Base-by-base conservation (phyloP, 495 filamentous ascomycete genomes). In the Trichoderma orchidacearum region DNA sequence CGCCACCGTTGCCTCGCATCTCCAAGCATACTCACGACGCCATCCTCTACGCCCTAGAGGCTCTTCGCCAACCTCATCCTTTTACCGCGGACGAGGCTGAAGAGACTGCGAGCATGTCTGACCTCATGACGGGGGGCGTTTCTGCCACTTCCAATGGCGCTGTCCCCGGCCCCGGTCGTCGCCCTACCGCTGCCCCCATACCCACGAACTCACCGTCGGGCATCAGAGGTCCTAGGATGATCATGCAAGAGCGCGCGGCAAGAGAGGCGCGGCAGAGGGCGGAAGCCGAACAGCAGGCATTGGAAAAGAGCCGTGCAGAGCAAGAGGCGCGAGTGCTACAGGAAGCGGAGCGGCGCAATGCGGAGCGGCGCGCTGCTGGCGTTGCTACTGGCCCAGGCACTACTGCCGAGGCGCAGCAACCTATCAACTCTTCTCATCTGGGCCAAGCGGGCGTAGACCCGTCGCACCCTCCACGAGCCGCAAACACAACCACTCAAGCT, bases 61-160 rank as follows among this genome's bases (percentile, higher is more conserved):
- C 87, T 48, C 77, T 96, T 52, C 85, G 91, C 52, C 80, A 82
- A 35, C 92, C 93, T 1, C 79, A 90, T 57, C 77, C 82, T 11
- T 93, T 98, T 71, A 90, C 90, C 3, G 78, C 88, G 15, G 90
- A 95, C 66, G 76, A 81, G 41, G 80, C 85, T 55, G 93, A 98
- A 76, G 84, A 92, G 77, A 89, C 90, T 85, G 90, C 92, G 63
- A 80, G 84, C 60, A 97, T 98, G 93, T 85, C 93, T 62, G 87
- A 95, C 70, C 74, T 95, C 63, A 74, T 80, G 66, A 77, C 77
- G 63, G 70, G 72, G 66, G 67, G 70, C 68, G 65, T 64, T 51
- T 70, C 73, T 56, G 64, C 68, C 69, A 69, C 70, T 51, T 70
- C 73, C 58, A 77, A 77, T 60, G 75, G 73, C 59, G 18, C 41